Conservation (phyloP, 768 basidiomycete genomes). For the Boletus rufocinnamomeus region DNA sequence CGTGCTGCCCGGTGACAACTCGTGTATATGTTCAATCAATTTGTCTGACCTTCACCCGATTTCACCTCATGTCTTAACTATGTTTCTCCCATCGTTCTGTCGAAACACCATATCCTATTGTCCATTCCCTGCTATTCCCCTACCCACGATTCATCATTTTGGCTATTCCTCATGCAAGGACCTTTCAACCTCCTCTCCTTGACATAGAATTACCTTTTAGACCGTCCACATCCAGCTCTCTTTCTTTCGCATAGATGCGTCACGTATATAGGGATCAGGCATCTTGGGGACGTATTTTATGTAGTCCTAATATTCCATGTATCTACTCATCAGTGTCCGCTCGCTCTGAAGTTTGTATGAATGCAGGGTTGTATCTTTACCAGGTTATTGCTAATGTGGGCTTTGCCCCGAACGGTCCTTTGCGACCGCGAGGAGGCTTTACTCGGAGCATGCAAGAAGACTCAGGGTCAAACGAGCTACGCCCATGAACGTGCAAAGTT, state of each 20-base stretch:
- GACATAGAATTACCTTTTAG: conserved; percentile 29
- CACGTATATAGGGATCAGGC: conserved; percentile 35
- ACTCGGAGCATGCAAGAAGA: not conserved
- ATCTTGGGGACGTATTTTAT: conserved; percentile 40
- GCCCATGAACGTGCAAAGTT: not conserved
- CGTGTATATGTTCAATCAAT: conserved; percentile 6
- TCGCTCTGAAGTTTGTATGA: conserved; percentile 21
- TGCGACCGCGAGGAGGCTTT: not conserved
- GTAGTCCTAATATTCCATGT: conserved; percentile 35
- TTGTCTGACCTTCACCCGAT: not conserved
- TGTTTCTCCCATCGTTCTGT: conserved; percentile 9
- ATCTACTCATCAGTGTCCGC: conserved; percentile 24
- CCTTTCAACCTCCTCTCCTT: conserved; percentile 5
- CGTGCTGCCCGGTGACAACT: conserved; percentile 21
- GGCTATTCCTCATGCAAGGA: conserved; percentile 13
- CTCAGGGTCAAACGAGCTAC: not conserved
- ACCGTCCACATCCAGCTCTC: conserved; percentile 15
- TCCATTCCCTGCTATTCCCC: conserved; percentile 2
- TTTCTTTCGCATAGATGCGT: conserved; percentile 31
- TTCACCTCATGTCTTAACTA: conserved; percentile 3
- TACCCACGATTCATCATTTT: conserved; percentile 8
- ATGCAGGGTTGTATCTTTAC: conserved; percentile 21
- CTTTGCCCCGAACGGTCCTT: not conserved
- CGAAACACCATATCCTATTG: conserved; percentile 26
- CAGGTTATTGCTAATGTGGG: not conserved